Evolutionary conservation across 768 basidiomycete genomes (phyloP), one percentile per base, ranked within the genome.

Genomic region (Paxillus rubicundulus): DNA sequence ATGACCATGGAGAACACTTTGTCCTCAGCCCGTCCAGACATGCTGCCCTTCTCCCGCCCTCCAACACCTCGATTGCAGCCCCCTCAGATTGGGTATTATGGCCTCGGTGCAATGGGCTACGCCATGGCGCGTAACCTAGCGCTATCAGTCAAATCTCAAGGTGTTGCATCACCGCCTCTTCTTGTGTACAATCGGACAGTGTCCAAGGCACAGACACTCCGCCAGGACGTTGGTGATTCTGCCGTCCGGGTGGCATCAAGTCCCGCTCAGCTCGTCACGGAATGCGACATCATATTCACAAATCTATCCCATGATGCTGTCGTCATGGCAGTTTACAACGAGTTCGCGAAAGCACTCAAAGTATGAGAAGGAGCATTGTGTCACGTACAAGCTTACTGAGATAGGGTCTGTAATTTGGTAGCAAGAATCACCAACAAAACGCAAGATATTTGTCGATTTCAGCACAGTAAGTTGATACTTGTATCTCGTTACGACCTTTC

Each of bases 381-480:
- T 24, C 16, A 40, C 9, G 13, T 33, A n/a, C 47, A n/a, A 28
- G 20, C 14, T 33, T 36, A 18, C 13, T 17, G 21, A n/a, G 30
- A 33, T 12, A 33, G 9, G 16, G 37, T 27, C 14, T 24, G 37
- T 5, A 24, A 48, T 67, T 48, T 47, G 42, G 12, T 54, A 79
- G 69, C 58, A 54, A 52, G 50, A 63, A 12, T 71, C 74, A 21
- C 72, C 76, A 5, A 59, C 73, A 12, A 73, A 70, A 60, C 69
- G 73, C 54, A 89, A 82, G 63, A 85, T 88, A 53, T 89, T 91
- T 55, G 82, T 89, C 24, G 89, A 92, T 61, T 87, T 84, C 14
- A 83, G 82, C 70, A 92, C 89, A 2, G 86, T 87, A 45, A 41
- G 80, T 71, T 14, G 33, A 14, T 8, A 16, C 16, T 16, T 44